Conservation (phyloP, 176 grass and related monocot species). For the Neostapfia colusana region DNA sequence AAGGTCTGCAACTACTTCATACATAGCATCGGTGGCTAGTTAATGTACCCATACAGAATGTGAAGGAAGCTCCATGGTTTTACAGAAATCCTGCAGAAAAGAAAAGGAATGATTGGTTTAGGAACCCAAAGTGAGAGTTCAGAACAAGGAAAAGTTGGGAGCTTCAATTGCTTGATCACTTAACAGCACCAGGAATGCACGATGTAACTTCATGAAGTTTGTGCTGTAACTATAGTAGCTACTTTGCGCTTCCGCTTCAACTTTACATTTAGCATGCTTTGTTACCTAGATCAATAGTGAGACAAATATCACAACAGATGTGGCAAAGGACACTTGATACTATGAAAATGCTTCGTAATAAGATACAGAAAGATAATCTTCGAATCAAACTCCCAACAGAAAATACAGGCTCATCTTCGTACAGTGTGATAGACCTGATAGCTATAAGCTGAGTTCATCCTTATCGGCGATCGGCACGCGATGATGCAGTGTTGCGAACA, state of each 20-base stretch:
- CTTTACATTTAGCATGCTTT: not conserved
- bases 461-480: not conserved
- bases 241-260: not conserved
- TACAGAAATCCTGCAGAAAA: slow-evolving; percentile 12
- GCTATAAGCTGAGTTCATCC: not conserved
- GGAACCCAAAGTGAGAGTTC: not conserved
- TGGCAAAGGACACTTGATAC: not conserved
- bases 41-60: not conserved
- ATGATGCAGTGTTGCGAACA: not conserved
- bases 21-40: not conserved
- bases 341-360: not conserved
- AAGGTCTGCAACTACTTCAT: not conserved
- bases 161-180: not conserved
- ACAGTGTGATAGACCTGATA: not conserved
- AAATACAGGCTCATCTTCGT: not conserved
- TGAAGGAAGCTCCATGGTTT: not conserved
- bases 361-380: not conserved
- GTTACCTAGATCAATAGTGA: not conserved
- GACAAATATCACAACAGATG: no score
- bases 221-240: not conserved
- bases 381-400: not conserved
- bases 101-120: not conserved
- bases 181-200: not conserved
- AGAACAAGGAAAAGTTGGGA: not conserved
- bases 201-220: not conserved